Evolutionary conservation across 495 filamentous ascomycete species (phyloP).

Genomic region (Hypoxylon perforatum): DNA sequence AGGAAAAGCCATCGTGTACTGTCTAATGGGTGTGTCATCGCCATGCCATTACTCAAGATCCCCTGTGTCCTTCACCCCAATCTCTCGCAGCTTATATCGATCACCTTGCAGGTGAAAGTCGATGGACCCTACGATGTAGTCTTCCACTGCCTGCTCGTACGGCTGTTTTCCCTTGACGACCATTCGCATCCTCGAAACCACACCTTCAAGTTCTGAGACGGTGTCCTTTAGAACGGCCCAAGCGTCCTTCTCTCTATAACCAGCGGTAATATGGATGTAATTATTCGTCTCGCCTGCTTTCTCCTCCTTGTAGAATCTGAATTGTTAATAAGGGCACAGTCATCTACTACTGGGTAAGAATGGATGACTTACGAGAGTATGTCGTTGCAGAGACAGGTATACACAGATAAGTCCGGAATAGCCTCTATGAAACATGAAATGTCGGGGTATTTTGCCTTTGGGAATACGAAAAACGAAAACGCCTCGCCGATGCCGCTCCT

Average conservation of each 20-base stretch:
- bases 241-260: constrained; percentile 22
- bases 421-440: constrained; percentile 31
- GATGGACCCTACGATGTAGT: constrained; percentile 24
- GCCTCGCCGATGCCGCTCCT: constrained; percentile 26
- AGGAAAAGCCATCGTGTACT: too few relatives aligned
- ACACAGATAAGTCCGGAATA: constrained; percentile 30
- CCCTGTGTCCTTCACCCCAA: constrained; percentile 11
- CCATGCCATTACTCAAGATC: too few relatives aligned
- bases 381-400: constrained; percentile 28
- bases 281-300: constrained; percentile 63
- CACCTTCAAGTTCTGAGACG: constrained; percentile 3
- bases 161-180: constrained; percentile 20
- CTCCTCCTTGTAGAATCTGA: constrained; percentile 59
- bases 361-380: constrained; percentile 28
- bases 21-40: too few relatives aligned
- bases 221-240: constrained; percentile 16
- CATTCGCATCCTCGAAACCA: constrained; percentile 11
- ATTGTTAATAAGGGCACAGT: neutral
- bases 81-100: constrained; percentile 26
- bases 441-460: constrained; percentile 23
- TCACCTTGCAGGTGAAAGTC: constrained; percentile 21
- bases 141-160: constrained; percentile 16
- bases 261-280: constrained; percentile 24
- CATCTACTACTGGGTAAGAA: neutral
- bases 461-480: constrained; percentile 31